Percentiles rank a stretch among this genome's conserved stretches.
Evolutionary conservation across 306 rosid species (phyloP).

Genomic region (Arachis hypogaea): DNA sequence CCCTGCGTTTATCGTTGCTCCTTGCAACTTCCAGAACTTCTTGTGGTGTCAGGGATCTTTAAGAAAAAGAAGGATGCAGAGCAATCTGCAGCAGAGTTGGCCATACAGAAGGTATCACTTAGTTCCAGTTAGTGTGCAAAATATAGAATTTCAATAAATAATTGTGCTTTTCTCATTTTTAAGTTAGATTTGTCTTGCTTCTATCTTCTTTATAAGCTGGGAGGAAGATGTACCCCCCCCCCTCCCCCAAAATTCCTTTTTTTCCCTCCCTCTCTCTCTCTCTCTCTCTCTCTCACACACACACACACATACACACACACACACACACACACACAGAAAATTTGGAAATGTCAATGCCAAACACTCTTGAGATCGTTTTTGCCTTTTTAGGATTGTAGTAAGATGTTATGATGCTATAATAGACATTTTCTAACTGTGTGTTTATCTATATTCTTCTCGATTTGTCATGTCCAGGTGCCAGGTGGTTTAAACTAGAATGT

Average conservation of each 20-base stretch:
- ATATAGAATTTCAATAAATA: constrained; percentile 23
- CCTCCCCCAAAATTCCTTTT: too few species aligned
- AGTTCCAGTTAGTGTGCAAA: constrained; percentile 27
- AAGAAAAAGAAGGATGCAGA: constrained; percentile 94
- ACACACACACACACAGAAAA: not conserved
- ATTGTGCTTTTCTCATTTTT: constrained; percentile 4
- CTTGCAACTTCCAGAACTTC: constrained; percentile 81
- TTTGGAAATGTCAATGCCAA: constrained; percentile 29
- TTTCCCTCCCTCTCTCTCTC: too few species aligned
- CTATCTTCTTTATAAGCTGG: not conserved
- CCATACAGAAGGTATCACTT: constrained; percentile 72
- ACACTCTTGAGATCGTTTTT: not conserved
- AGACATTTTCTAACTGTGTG: not conserved
- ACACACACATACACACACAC: too few species aligned
- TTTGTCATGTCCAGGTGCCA: not conserved
- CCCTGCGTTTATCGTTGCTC: constrained; percentile 74
- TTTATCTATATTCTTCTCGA: not conserved
- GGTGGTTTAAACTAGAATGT: constrained; percentile 12
- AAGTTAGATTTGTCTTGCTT: not conserved
- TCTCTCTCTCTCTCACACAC: too few species aligned
- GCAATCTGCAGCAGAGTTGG: constrained; percentile 89
- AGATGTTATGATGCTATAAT: not conserved
- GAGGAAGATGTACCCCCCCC: constrained; percentile 15
- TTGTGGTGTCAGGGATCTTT: constrained; percentile 68
- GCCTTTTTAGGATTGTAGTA: not conserved